Evolutionary conservation across 371 early-diverging fungal species (phyloP).

Genomic region (Fennellomyces sp.): DNA sequence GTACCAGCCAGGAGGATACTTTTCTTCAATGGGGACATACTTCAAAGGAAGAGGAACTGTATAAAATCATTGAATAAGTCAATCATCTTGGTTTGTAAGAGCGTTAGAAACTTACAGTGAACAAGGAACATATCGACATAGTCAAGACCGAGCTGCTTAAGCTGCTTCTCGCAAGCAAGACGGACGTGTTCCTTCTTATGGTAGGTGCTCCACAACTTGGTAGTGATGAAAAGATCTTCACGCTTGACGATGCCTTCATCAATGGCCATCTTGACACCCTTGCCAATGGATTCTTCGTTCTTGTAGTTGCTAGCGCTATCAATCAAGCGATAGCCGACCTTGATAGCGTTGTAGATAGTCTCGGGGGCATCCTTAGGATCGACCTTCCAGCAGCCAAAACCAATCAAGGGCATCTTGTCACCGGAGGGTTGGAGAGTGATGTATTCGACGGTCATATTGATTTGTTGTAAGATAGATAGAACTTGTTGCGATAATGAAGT

Average conservation of each 20-base stretch:
- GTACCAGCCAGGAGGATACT: conserved; percentile 30
- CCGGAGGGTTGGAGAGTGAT: conserved; percentile 18
- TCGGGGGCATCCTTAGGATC: conserved; percentile 28
- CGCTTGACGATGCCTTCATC: conserved; percentile 52
- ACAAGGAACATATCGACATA: conserved; percentile 77
- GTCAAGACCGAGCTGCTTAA: conserved; percentile 59
- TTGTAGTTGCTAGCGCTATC: conserved; percentile 40
- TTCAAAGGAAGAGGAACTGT: conserved; percentile 29
- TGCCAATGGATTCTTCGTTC: conserved; percentile 66
- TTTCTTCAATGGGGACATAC: conserved; percentile 27
- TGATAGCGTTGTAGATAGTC: conserved; percentile 26
- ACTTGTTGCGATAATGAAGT: neutral
- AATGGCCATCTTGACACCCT: conserved; percentile 43
- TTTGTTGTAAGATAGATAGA: neutral
- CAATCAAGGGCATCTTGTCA: conserved; percentile 23
- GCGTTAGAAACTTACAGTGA: conserved; percentile 28
- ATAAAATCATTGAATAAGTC: neutral
- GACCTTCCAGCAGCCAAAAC: conserved; percentile 36
- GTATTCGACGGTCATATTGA: conserved; percentile 24
- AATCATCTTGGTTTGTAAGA: neutral
- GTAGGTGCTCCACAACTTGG: conserved; percentile 72
- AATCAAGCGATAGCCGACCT: conserved; percentile 30
- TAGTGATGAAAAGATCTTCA: conserved; percentile 72
- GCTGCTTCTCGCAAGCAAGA: conserved; percentile 50
- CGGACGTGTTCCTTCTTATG: conserved; percentile 56